phyloP scores from a whole-genome alignment of 1,139 yeast genomes.

The Yamadazyma mexicana region DNA sequence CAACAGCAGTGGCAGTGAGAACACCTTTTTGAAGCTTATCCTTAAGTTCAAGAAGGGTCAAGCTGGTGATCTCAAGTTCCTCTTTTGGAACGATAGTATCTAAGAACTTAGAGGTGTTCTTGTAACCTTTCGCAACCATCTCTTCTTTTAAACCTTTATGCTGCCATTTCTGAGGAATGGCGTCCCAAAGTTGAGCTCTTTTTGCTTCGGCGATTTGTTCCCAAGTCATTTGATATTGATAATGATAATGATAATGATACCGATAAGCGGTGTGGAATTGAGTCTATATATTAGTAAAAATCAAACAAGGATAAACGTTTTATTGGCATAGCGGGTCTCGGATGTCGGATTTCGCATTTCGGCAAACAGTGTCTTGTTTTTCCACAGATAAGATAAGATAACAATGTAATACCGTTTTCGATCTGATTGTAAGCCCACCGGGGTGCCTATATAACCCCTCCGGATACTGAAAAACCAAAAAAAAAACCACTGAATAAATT shows the following conservation, averaged over 20 bases:
- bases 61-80: constrained; percentile 19
- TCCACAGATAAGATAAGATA: constrained; percentile 5
- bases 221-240: constrained; percentile 16
- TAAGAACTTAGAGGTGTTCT: constrained; percentile 14
- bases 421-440: no score
- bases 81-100: constrained; percentile 16
- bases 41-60: constrained; percentile 7
- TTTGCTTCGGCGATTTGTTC: constrained; percentile 19
- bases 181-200: constrained; percentile 12
- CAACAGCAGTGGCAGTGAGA: constrained; percentile 5
- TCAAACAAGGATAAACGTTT: no score
- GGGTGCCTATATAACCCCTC: neutral
- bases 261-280: no score
- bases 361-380: neutral
- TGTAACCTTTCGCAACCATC: constrained; percentile 11
- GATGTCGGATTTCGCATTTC: constrained; percentile 14
- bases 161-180: constrained; percentile 26
- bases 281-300: no score
- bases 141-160: constrained; percentile 6
- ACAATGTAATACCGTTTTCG: no score
- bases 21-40: constrained; percentile 5
- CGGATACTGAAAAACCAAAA: no score
- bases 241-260: no score
- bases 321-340: no score
- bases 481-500: no score